Base-by-base conservation (phyloP, 2,329 filamentous ascomycete genomes). In the Fusarium zealandicum region DNA sequence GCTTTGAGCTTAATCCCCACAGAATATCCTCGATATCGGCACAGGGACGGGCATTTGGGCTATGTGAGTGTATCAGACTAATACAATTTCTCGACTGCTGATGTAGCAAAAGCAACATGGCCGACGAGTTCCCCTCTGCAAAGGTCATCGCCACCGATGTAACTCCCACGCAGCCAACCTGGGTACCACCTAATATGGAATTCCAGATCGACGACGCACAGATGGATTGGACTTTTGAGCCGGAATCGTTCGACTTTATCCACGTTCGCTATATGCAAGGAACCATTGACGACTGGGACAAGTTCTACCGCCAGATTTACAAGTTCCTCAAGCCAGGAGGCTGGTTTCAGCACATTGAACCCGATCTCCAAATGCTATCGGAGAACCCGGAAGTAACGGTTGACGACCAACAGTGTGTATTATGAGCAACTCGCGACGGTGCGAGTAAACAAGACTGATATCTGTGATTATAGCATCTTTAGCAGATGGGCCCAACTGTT, bases 201-300 rank as follows among this genome's bases (percentile, higher is more conserved):
- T 76, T 76, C 40, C 65, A 74, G 13, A 70, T 77, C 13, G 74
- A 76, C 11, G 72, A 76, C 28, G 67, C 65, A 8, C 62, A 71
- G 16, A 44, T 55, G 3, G 64, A 69, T 1, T 86, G 84, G 84
- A 74, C 82, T 0, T 68, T 64, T 28, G 56, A 67, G 9, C 58
- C 61, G 0, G 55, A 66, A 1, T 61, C 67, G 0, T 65, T 69
- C 18, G 72, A 74, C 41, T 73, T 69, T 20, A 67, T 75, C 17
- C 71, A 75, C 22, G 59, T 70, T 2, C 69, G 72, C 1, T 68
- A 66, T 22, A 36, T 75, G 7, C 61, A 68, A 2, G 71, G 69
- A 0, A 54, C 59, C 0, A 69, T 75, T 1, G 49, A 41, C 0
- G 66, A 75, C 42, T 75, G 72, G 73, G 44, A 51, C 1, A 64